These are phyloP conservation scores for Leccinum disarticulatum DNA, from an alignment of 768 basidiomycete species.

Conservation along the genomic window DNA sequence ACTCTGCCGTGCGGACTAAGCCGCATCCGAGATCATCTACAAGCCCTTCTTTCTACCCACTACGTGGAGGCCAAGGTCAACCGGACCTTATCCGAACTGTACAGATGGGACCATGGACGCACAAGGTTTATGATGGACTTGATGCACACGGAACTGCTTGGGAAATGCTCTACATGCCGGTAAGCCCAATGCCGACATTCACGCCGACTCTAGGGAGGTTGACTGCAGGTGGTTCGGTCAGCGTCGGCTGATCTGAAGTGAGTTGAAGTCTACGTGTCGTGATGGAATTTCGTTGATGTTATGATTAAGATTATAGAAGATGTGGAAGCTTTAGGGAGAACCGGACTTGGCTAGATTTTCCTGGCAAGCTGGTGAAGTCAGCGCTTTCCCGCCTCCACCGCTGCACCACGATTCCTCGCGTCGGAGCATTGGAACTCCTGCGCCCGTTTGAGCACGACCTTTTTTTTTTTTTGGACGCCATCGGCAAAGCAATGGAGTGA, in stretches of 20 bases:
- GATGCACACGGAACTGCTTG: conserved; percentile 97
- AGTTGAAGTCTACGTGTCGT: too few relatives aligned
- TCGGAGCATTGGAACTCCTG: conserved; percentile 65
- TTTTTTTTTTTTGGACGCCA: conserved; percentile 78
- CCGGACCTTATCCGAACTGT: conserved; percentile 82
- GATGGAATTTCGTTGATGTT: too few relatives aligned
- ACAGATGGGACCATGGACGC: conserved; percentile 97
- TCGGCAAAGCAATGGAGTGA: conserved; percentile 80
- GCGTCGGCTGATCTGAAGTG: too few relatives aligned
- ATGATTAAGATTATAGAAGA: too few relatives aligned
- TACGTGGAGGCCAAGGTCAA: conserved; percentile 86
- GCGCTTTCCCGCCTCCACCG: conserved; percentile 42
- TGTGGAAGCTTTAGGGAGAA: too few relatives aligned
- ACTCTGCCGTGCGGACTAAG: conserved; percentile 94
- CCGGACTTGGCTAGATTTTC: too few relatives aligned
- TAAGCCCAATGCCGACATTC: conserved; percentile 37
- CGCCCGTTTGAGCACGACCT: conserved; percentile 79
- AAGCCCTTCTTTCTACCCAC: conserved; percentile 71
- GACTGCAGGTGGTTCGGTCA: too few relatives aligned
- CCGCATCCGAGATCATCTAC: conserved; percentile 85
- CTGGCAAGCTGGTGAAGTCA: conserved; percentile 46
- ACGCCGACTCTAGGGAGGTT: too few relatives aligned
- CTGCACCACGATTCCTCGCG: conserved; percentile 48
- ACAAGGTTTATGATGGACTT: conserved; percentile 95
- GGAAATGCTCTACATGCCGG: conserved; percentile 96